phyloP scores from a whole-genome alignment of 371 early-diverging fungal genomes.

The Mortierella sp. region DNA sequence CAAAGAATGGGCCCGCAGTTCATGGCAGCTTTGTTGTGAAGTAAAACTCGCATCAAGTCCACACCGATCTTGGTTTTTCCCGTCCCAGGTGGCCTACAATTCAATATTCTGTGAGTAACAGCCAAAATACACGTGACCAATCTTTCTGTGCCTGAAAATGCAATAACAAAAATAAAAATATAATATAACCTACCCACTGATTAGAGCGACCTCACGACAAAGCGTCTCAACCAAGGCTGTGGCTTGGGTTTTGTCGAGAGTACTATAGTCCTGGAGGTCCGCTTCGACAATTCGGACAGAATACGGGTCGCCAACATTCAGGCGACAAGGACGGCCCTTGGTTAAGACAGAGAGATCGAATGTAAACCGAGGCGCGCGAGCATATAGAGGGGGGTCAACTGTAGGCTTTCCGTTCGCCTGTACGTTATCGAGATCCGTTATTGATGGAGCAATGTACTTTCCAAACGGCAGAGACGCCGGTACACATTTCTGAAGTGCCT shows the following conservation, averaged over 20 bases:
- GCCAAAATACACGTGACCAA: no score
- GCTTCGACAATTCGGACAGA: constrained; percentile 12
- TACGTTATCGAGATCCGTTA: constrained; percentile 4
- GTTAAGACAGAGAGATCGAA: constrained; percentile 53
- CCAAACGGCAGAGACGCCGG: constrained; percentile 56
- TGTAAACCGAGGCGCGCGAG: constrained; percentile 52
- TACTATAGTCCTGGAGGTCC: constrained; percentile 19
- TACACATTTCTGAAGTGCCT: constrained; percentile 51
- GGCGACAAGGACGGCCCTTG: neutral
- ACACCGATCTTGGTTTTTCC: constrained; percentile 67
- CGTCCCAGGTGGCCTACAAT: constrained; percentile 63
- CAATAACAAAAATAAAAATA: no score
- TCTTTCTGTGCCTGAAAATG: no score
- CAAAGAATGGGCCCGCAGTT: constrained; percentile 61
- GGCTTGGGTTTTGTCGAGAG: constrained; percentile 56
- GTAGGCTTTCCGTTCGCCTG: neutral
- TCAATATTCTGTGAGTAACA: no score
- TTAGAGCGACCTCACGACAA: constrained; percentile 57
- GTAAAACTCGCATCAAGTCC: constrained; percentile 58
- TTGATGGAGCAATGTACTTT: constrained; percentile 54
- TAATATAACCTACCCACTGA: constrained; percentile 52
- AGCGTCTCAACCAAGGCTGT: constrained; percentile 55
- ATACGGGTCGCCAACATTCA: constrained; percentile 14
- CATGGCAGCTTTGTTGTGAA: constrained; percentile 39
- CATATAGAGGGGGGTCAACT: constrained; percentile 52